A percentile compares a stretch with the other conserved stretches of the same genome.
phyloP scores from a whole-genome alignment of 2,329 filamentous ascomycete species.

The Trematosphaeria pertusa region DNA sequence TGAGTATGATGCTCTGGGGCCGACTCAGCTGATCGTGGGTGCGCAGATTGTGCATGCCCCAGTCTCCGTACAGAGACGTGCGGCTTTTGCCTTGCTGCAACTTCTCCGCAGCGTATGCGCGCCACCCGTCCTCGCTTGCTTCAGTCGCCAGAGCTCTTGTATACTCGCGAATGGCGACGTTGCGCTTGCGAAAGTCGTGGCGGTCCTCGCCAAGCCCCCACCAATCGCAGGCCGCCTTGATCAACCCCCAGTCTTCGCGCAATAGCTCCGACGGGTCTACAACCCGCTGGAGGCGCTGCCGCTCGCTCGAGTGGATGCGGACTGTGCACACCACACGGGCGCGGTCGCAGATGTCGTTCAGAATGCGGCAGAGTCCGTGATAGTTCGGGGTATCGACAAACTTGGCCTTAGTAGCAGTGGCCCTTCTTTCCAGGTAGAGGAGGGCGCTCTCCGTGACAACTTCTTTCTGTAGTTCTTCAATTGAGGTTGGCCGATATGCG shows the following conservation, averaged over 20 bases:
- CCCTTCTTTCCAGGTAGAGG: not conserved
- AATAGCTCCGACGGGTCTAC: not conserved
- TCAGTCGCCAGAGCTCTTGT: not conserved
- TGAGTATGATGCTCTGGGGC: not conserved
- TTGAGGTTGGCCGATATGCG: not conserved
- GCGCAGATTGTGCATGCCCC: slow-evolving; percentile 1
- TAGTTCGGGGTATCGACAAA: not conserved
- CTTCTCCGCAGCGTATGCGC: not conserved
- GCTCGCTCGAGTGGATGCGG: too few species aligned
- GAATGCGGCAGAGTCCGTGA: not conserved
- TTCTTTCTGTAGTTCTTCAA: not conserved
- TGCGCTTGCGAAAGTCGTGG: not conserved
- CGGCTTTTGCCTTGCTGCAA: not conserved
- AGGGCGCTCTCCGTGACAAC: not conserved
- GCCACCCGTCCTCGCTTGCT: not conserved
- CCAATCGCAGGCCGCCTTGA: not conserved
- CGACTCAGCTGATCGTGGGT: not conserved
- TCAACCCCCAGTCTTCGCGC: not conserved
- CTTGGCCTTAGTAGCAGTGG: not conserved
- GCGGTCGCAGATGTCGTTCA: not conserved
- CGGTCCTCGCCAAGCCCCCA: not conserved
- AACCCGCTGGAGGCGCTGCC: not conserved
- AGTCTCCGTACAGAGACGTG: not conserved
- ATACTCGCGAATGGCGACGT: not conserved
- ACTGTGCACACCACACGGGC: too few species aligned